A percentile compares a stretch with the other conserved stretches of the same genome.
phyloP scores from a whole-genome alignment of 495 filamentous ascomycete species.

The Rusavskia elegans region DNA sequence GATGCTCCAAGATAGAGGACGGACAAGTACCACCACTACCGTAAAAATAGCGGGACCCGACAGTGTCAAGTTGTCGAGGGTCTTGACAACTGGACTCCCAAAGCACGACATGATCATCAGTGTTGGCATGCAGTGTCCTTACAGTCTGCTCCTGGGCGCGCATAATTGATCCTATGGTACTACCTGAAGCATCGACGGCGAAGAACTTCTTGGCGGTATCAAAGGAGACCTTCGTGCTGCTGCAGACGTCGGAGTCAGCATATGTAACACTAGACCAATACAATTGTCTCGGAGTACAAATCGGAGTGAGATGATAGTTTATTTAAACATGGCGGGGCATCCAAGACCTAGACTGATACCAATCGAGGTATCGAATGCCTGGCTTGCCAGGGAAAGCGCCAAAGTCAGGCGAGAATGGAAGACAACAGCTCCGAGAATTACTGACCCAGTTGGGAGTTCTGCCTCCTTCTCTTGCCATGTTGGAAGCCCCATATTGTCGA shows the following conservation, averaged over 20 bases:
- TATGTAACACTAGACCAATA: no score
- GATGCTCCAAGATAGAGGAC: slow-evolving; percentile 1
- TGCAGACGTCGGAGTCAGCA: neutral
- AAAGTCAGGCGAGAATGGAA: no score
- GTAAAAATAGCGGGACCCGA: neutral
- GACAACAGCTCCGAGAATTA: no score
- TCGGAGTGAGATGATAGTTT: no score
- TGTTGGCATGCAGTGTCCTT: neutral
- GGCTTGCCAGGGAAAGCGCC: no score
- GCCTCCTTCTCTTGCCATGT: neutral
- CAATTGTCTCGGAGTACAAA: no score
- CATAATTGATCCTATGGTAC: slow-evolving; percentile 2
- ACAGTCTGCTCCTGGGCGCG: slow-evolving; percentile 1
- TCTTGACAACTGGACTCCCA: neutral
- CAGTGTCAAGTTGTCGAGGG: neutral
- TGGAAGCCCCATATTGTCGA: neutral
- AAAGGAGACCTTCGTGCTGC: neutral
- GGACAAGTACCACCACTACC: slow-evolving; percentile 4
- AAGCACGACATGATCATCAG: neutral
- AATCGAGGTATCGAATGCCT: no score
- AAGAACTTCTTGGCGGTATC: slow-evolving; percentile 6
- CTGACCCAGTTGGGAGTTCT: neutral
- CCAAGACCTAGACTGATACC: no score
- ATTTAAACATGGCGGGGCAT: no score
- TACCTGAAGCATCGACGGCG: slow-evolving; percentile 7